Conservation (phyloP, 495 filamentous ascomycete genomes). For the Penicillium flavigenum region DNA sequence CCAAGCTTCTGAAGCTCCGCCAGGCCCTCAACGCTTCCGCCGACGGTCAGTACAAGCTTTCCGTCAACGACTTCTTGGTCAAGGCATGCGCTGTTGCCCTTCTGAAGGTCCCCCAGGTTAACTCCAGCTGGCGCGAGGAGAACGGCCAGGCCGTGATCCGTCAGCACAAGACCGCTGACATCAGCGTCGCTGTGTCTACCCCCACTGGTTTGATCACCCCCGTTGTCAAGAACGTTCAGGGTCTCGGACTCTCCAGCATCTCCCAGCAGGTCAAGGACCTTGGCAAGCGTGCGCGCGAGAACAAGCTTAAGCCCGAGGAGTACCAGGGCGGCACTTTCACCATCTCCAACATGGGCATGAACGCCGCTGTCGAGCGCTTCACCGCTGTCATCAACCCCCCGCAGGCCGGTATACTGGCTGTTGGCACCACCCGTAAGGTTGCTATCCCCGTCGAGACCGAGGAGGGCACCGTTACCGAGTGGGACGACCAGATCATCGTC, state of each 20-base stretch:
- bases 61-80: constrained; percentile 98
- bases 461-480: constrained; percentile 79
- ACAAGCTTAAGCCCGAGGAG: constrained; percentile 99
- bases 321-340: constrained; percentile 99
- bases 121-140: constrained; percentile 85
- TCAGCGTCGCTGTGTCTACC: constrained; percentile 91
- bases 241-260: constrained; percentile 81
- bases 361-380: constrained; percentile 91
- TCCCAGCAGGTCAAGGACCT: constrained; percentile 89
- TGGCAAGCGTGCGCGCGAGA: constrained; percentile 90
- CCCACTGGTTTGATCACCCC: constrained; percentile 95
- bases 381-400: constrained; percentile 99
- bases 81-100: constrained; percentile 89
- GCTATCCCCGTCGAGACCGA: constrained; percentile 81
- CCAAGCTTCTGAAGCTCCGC: constrained; percentile 93
- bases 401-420: constrained; percentile 92
- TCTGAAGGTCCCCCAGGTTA: constrained; percentile 91
- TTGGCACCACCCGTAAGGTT: constrained; percentile 93
- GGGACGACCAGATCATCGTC: constrained; percentile 95
- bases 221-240: constrained; percentile 85
- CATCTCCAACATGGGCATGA: constrained; percentile 99
- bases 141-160: constrained; percentile 79
- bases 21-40: constrained; percentile 85
- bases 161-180: constrained; percentile 86
- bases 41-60: constrained; percentile 95